Conservation (phyloP, 2,329 filamentous ascomycete species). For the Calonectria pseudoreteaudii region DNA sequence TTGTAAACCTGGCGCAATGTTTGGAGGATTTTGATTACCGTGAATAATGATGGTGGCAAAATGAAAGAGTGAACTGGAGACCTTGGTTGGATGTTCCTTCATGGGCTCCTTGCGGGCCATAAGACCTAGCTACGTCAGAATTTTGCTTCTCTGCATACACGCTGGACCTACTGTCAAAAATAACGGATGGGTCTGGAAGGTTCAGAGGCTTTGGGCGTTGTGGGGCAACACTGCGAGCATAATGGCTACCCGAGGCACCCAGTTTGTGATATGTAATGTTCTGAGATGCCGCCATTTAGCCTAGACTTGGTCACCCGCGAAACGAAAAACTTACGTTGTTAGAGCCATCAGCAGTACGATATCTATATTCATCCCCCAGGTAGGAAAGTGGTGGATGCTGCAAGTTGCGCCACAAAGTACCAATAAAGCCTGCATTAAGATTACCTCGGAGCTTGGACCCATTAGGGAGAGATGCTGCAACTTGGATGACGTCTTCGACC, state of each 20-base stretch:
- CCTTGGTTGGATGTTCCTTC: neutral
- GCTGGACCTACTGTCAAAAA: neutral
- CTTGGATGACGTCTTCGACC: neutral
- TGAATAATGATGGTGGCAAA: slow-evolving; percentile 2
- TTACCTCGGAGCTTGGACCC: neutral
- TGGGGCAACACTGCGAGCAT: neutral
- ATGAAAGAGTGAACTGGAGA: neutral
- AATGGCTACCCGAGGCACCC: neutral
- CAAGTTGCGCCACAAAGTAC: neutral
- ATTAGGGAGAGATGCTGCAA: neutral
- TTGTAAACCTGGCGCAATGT: neutral
- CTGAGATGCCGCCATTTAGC: neutral
- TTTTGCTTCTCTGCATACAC: too few species aligned
- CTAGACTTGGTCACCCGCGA: neutral
- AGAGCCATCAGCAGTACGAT: neutral
- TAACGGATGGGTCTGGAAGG: neutral
- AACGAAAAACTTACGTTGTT: neutral
- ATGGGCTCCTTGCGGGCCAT: neutral
- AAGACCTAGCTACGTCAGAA: neutral
- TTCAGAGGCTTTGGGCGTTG: neutral
- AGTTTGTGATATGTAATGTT: neutral
- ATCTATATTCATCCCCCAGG: neutral
- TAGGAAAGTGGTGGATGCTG: neutral
- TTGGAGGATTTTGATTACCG: neutral
- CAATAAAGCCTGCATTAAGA: neutral